Percentiles rank a stretch among this genome's conserved stretches.
phyloP scores from a whole-genome alignment of 768 basidiomycete species.

The Mycena filopes region DNA sequence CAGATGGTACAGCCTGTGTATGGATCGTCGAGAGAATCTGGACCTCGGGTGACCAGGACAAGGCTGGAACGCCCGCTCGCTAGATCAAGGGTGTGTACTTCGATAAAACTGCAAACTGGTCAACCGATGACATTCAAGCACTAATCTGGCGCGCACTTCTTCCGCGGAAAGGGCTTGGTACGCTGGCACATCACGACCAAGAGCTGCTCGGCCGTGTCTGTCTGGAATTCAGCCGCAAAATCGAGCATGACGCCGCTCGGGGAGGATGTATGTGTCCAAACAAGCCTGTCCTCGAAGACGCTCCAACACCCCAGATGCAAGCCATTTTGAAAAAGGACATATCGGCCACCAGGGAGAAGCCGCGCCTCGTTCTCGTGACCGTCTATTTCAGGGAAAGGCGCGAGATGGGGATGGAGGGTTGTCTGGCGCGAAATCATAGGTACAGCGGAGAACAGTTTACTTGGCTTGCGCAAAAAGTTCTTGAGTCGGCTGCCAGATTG shows the following conservation, averaged over 20 bases:
- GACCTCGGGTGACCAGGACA: background rate
- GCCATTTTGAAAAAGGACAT: slow-evolving; percentile 17
- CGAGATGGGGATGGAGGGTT: background rate
- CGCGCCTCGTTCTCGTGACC: slow-evolving; percentile 1
- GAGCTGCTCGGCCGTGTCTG: background rate
- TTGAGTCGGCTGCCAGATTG: background rate
- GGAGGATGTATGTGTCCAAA: slow-evolving; percentile 9
- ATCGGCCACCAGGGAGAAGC: slow-evolving; percentile 13
- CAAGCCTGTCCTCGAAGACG: slow-evolving; percentile 10
- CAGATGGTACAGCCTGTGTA: background rate
- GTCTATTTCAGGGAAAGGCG: background rate
- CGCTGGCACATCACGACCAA: slow-evolving; percentile 10
- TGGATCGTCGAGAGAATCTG: background rate
- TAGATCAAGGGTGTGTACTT: background rate
- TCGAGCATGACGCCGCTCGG: background rate
- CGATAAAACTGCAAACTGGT: slow-evolving; percentile 1
- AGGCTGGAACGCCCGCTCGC: background rate
- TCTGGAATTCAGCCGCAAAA: slow-evolving; percentile 5
- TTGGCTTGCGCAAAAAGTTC: background rate
- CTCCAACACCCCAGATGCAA: slow-evolving; percentile 14
- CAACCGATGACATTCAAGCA: background rate
- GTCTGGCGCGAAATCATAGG: background rate
- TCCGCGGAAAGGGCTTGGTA: background rate
- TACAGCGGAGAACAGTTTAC: background rate
- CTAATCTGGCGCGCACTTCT: background rate